Percentiles rank a stretch among this genome's conserved stretches.
These are phyloP conservation scores for Aspergillus spinulosporus DNA, from an alignment of 2,329 filamentous ascomycete species.

Conservation along the genomic window DNA sequence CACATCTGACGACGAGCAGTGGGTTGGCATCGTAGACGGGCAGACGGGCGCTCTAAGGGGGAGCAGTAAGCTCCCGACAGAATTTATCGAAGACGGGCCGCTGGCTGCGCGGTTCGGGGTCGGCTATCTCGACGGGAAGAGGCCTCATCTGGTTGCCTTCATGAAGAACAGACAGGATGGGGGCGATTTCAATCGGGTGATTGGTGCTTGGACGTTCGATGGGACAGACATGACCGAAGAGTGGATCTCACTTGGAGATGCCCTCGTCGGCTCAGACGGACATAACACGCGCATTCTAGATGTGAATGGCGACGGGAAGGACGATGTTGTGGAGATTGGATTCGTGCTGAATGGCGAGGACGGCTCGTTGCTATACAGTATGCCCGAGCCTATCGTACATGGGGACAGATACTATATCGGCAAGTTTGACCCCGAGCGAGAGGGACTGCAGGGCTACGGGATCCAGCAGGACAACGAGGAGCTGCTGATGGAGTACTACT, in stretches of 20 bases:
- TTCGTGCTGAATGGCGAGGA: conserved; percentile 8
- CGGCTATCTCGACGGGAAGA: conserved; percentile 7
- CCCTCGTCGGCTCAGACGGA: conserved; percentile 2
- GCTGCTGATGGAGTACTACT: conserved; percentile 9
- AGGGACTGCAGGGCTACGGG: conserved; percentile 11
- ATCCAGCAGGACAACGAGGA: conserved; percentile 9
- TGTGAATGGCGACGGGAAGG: conserved; percentile 8
- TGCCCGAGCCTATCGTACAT: conserved; percentile 1
- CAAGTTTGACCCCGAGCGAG: conserved; percentile 8
- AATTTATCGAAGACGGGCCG: conserved; percentile 10
- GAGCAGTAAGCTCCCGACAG: not conserved
- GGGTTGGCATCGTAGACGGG: conserved; percentile 5
- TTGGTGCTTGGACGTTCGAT: conserved; percentile 7
- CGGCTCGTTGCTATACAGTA: not conserved
- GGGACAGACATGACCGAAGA: not conserved
- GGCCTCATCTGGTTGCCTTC: conserved; percentile 7
- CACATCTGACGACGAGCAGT: conserved; percentile 7
- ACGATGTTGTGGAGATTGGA: conserved; percentile 11
- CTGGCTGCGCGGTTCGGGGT: conserved; percentile 3
- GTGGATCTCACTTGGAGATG: conserved; percentile 2
- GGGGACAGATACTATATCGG: conserved; percentile 11
- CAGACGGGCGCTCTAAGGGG: not conserved
- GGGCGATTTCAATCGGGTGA: conserved; percentile 1
- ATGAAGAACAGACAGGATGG: conserved; percentile 7
- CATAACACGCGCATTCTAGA: conserved; percentile 11